phyloP scores from a whole-genome alignment of 345 rosid genomes.

The Eucalyptus regnans region DNA sequence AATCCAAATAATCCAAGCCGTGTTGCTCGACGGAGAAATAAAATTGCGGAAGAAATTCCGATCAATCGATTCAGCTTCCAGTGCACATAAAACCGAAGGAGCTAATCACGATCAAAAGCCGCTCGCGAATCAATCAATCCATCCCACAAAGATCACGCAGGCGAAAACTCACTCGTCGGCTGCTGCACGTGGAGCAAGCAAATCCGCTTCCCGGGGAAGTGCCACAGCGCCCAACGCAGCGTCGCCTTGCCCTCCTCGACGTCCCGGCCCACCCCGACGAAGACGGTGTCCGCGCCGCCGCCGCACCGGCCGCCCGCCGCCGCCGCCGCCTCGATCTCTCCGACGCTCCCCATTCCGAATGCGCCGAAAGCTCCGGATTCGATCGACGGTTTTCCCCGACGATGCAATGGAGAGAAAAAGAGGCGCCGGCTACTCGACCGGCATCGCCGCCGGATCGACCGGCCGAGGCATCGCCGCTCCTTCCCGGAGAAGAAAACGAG shows the following conservation, averaged over 20 bases:
- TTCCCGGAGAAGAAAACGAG: not conserved
- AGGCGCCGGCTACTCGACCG: not conserved
- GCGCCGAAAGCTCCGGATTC: not conserved
- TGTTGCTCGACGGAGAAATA: not conserved
- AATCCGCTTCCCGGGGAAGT: slow-evolving; percentile 56
- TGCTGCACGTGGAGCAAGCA: slow-evolving; percentile 71
- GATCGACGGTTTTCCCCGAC: not conserved
- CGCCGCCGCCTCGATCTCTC: not conserved
- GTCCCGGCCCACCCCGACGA: slow-evolving; percentile 68
- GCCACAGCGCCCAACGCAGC: slow-evolving; percentile 56
- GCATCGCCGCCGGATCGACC: not conserved
- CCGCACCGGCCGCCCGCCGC: not conserved
- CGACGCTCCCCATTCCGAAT: not conserved
- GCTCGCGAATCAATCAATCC: not conserved
- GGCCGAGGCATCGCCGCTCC: not conserved
- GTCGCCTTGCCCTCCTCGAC: slow-evolving; percentile 46
- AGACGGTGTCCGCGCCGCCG: slow-evolving; percentile 52
- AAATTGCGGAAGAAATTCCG: not conserved
- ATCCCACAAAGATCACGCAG: not conserved
- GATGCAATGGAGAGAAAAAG: not conserved
- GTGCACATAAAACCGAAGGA: not conserved
- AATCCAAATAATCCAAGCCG: not conserved
- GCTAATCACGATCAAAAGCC: not conserved
- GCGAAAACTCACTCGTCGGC: slow-evolving; percentile 39
- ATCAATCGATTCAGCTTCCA: not conserved